Percentiles rank a stretch among this genome's conserved stretches.
phyloP scores from a whole-genome alignment of 2,329 filamentous ascomycete species.

The Aspergillus sp. region DNA sequence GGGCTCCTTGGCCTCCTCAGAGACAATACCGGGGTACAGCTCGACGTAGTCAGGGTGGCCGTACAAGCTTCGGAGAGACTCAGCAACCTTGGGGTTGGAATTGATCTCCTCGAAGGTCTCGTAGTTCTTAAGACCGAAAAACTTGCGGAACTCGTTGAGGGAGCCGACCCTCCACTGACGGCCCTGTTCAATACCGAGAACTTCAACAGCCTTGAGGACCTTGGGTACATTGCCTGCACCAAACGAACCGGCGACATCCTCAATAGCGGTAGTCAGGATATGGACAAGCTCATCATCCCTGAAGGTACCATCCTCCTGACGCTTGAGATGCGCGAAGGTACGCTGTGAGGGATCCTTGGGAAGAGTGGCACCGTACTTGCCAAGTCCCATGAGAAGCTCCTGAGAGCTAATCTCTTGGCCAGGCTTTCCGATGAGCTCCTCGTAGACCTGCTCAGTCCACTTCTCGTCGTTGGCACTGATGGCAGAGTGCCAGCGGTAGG shows the following conservation, averaged over 20 bases:
- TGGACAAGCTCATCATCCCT: constrained; percentile 73
- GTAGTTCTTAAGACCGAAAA: constrained; percentile 75
- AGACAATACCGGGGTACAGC: constrained; percentile 75
- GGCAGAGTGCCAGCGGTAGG: constrained; percentile 84
- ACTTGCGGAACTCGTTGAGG: constrained; percentile 81
- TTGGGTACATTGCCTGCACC: constrained; percentile 72
- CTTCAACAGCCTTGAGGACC: constrained; percentile 72
- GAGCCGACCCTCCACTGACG: constrained; percentile 75
- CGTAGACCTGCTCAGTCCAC: constrained; percentile 73
- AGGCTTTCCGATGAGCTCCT: constrained; percentile 61
- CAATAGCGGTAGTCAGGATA: constrained; percentile 67
- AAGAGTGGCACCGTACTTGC: constrained; percentile 61
- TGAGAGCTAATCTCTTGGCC: constrained; percentile 55
- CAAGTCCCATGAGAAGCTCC: constrained; percentile 64
- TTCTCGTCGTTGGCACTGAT: constrained; percentile 74
- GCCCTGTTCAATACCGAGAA: constrained; percentile 76
- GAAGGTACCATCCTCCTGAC: constrained; percentile 67
- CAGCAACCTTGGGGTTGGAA: constrained; percentile 68
- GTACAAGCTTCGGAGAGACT: constrained; percentile 61
- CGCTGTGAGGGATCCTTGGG: constrained; percentile 68
- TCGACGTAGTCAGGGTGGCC: constrained; percentile 79
- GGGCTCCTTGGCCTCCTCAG: constrained; percentile 72
- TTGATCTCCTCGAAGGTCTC: constrained; percentile 82
- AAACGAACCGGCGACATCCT: constrained; percentile 68
- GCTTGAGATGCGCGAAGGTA: constrained; percentile 65